Percentiles rank a stretch among this genome's conserved stretches.
Conservation (phyloP, 2,329 filamentous ascomycete species). For the Colletotrichum sublineola region DNA sequence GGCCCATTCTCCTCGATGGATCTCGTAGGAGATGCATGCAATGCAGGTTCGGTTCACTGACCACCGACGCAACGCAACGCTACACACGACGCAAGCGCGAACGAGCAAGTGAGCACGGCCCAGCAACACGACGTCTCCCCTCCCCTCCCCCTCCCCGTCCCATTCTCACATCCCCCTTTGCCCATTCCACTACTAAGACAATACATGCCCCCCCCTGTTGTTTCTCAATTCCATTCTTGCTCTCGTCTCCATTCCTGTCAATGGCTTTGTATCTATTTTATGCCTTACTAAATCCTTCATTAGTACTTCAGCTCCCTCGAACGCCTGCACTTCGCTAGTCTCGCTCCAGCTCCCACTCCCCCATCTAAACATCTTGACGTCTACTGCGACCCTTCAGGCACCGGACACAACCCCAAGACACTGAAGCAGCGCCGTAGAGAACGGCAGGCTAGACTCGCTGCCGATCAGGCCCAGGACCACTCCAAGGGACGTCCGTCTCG, state of each 20-base stretch:
- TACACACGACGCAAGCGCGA: constrained; percentile 24
- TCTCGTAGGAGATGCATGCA: constrained; percentile 32
- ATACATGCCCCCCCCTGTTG: constrained; percentile 49
- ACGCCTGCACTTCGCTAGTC: constrained; percentile 69
- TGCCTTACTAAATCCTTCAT: constrained; percentile 38
- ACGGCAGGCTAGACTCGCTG: constrained; percentile 41
- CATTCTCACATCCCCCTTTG: constrained; percentile 25
- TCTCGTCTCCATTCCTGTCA: constrained; percentile 8
- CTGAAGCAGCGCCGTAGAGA: constrained; percentile 41
- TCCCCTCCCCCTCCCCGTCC: too few relatives aligned
- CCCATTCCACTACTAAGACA: constrained; percentile 57
- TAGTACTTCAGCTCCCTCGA: constrained; percentile 83
- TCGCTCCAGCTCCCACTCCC: constrained; percentile 36
- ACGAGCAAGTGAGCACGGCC: constrained; percentile 14
- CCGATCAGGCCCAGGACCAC: constrained; percentile 50
- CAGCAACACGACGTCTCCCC: constrained; percentile 15
- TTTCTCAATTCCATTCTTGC: constrained; percentile 40
- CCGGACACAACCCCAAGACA: constrained; percentile 34
- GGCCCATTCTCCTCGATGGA: constrained; percentile 23
- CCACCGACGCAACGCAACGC: constrained; percentile 20
- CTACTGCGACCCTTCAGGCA: constrained; percentile 22
- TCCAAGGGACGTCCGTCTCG: constrained; percentile 49
- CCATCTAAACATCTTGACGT: constrained; percentile 32
- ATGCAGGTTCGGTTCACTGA: constrained; percentile 24
- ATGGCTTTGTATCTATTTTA: constrained; percentile 23